phyloP scores from a whole-genome alignment of 129 eudicot species.

The Smallanthus sonchifolius region DNA sequence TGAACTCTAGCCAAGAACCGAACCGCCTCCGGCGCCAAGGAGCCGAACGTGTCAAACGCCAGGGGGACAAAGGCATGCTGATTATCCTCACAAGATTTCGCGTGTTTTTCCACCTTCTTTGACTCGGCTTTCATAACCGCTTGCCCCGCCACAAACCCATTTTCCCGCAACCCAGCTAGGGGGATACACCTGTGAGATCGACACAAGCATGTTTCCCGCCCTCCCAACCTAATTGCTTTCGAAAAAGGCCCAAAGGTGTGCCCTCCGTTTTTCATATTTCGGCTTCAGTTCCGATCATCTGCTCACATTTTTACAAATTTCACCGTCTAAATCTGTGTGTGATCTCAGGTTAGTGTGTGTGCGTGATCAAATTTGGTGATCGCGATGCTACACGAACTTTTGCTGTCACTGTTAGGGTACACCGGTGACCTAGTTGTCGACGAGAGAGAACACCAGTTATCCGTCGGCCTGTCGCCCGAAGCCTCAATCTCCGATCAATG shows the following conservation, averaged over 20 bases:
- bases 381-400: constrained; percentile 81
- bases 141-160: no score
- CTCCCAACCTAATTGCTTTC: background rate
- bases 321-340: background rate
- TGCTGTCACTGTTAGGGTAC: constrained; percentile 80
- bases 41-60: no score
- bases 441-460: constrained; percentile 54
- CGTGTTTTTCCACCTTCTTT: no score
- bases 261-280: background rate
- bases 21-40: no score
- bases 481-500: constrained; percentile 46
- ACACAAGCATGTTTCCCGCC: no score
- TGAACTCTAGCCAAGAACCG: no score
- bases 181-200: no score
- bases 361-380: constrained; percentile 4
- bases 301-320: background rate
- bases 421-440: constrained; percentile 96
- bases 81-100: no score
- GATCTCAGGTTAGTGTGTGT: background rate
- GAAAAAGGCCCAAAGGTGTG: background rate
- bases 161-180: no score
- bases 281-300: background rate
- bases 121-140: no score
- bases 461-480: constrained; percentile 43
- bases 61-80: no score